Percentiles rank a stretch among this genome's conserved stretches.
These are phyloP conservation scores for Chlorella sp. DNA, from an alignment of 139 green algal species.

Conservation along the genomic window DNA sequence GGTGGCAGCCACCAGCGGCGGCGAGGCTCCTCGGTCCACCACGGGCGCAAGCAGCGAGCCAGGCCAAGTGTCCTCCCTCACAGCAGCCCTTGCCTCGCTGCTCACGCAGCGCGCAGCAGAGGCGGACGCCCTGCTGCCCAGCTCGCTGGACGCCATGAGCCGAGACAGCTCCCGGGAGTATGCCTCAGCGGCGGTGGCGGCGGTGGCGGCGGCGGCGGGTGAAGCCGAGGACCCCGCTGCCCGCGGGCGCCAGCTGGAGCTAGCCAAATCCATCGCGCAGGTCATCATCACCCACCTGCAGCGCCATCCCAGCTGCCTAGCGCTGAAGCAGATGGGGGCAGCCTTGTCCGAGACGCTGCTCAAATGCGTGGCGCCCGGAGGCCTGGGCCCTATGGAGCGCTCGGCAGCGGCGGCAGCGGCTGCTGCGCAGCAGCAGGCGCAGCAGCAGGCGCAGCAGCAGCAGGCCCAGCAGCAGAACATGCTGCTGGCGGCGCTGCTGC, in stretches of 20 bases:
- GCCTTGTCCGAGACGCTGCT: constrained; percentile 9
- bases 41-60: not conserved
- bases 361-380: not conserved
- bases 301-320: not conserved
- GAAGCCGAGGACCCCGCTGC: not conserved
- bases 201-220: not conserved
- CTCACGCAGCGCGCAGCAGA: not conserved
- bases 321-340: constrained; percentile 10
- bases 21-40: not conserved
- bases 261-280: not conserved
- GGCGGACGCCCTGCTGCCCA: not conserved
- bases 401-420: not conserved
- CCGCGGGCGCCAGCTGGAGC: not conserved
- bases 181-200: not conserved
- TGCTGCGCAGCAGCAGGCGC: not conserved
- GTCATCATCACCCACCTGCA: not conserved
- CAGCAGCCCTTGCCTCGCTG: not conserved
- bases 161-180: not conserved
- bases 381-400: not conserved
- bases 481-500: constrained; percentile 7
- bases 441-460: not conserved
- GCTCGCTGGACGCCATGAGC: not conserved
- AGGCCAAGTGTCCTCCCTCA: not conserved
- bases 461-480: not conserved
- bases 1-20: not conserved